Evolutionary conservation across 257 asterid species (phyloP), one percentile per base, ranked within the genome.

Genomic region (Parsonsia alboflavescens): DNA sequence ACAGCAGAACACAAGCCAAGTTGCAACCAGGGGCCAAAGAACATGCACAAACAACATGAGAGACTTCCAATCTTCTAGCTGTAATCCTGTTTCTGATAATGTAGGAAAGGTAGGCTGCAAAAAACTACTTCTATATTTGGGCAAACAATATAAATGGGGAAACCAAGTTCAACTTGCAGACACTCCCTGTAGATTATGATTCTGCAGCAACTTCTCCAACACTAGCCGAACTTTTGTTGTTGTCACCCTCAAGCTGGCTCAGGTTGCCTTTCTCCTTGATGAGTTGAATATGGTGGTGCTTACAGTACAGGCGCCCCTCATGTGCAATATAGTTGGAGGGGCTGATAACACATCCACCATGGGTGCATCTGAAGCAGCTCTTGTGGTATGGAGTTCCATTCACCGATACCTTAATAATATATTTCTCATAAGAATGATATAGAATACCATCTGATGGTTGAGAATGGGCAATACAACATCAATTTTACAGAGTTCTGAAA

Each of bases 211-310:
- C 79, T 73, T 59, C 80, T 46, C 75, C 67, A 30, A 70, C 41
- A 77, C 58, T 41, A 44, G 54, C 66, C 1, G 88, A 75, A 65
- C 57, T 59, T 75, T 80, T 87, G 62, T 85, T 83, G 17, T 87
- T 83, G 48, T 86, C 96, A 0, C 96, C 97, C 82, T 90, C 98
- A 52, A 94, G 96, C 87, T 94, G 96, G 90, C 98, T 94, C 72
- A 92, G 84, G 89, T 94, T 94, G 78, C 99, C 97, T 74, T 94
- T 95, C 93, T 92, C 98, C 89, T 88, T 95, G 84, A 95, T 95
- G 45, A 95, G 98, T 80, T 95, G 99, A 71, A 85, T 82, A 68
- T 95, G 99, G 86, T 95, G 99, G 86, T 95, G 99, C 73, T 92
- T 95, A 87, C 99, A 95, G 86, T 90, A 95, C 17, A 95, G 91